Evolutionary conservation across 306 rosid genomes (phyloP), one percentile per base, ranked within the genome.

Genomic region (Albizia julibrissin): DNA sequence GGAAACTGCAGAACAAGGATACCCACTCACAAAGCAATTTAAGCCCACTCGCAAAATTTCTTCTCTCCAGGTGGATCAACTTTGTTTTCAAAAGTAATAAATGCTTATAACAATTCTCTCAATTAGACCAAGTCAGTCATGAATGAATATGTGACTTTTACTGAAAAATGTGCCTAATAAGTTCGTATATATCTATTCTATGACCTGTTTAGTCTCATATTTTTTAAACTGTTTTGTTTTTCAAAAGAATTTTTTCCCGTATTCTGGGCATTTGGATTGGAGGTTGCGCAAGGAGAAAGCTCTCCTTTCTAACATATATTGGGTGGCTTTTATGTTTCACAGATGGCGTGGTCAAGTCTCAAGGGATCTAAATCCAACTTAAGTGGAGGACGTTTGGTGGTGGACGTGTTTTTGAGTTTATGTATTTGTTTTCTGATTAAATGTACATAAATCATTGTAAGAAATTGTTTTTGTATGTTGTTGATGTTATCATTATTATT

Each of bases 341-440:
- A 96, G 99, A 93, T 96, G 99, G 99, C 99, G 93, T 84, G 98
- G 99, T 69, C 98, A 90, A 89, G 90, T 84, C 77, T 91, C 97
- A 21, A 50, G 91, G 67, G 95, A 96, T 93, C 87, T 92, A 77
- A 91, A 85, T 82, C 90, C 89, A 76, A 78, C 96, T 74, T 95
- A 85, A 85, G 80, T 16, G 80, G 85, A 89, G 85, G 84, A 68
- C 75, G 80, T 4, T 59, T 24, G 33, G 66, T 85, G 87, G 84
- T 71, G 65, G 80, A 82, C 71, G 76, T 65, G 89, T 83, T 83
- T 88, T 83, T 46, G 33, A 81, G 33, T 85, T 84, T 82, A 49
- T 43, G 85, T 82, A 81, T 84, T 90, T 82, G 34, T 89, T 46
- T 24, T 83, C 76, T 49, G 70, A 87, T 89, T 90, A 77, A 84